These are phyloP conservation scores for Madurella mycetomatis DNA, from an alignment of 2,329 filamentous ascomycete species.

Conservation along the genomic window DNA sequence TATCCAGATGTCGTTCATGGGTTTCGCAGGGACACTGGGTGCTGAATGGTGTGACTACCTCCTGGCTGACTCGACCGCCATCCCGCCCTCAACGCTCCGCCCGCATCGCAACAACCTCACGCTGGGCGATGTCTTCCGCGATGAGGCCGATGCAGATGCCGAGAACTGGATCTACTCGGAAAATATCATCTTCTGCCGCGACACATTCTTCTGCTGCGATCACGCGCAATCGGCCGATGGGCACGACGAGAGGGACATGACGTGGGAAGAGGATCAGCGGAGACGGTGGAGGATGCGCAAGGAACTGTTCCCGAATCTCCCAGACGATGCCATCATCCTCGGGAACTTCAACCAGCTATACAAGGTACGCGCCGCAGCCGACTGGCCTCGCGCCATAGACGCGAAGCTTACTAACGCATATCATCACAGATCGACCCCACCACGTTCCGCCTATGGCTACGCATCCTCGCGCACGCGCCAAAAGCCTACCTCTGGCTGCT, in stretches of 20 bases:
- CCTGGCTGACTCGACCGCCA: constrained; percentile 80
- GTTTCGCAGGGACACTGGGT: constrained; percentile 90
- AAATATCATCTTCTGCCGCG: constrained; percentile 89
- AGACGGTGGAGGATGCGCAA: constrained; percentile 90
- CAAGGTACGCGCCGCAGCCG: constrained; percentile 59
- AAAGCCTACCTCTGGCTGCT: constrained; percentile 92
- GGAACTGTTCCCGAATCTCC: constrained; percentile 77
- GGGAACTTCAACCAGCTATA: constrained; percentile 99
- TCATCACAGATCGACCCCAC: constrained; percentile 80
- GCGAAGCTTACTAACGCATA: background rate
- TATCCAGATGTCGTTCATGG: constrained; percentile 99
- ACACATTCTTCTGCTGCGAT: constrained; percentile 98
- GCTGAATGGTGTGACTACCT: constrained; percentile 99
- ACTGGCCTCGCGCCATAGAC: background rate
- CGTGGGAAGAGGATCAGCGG: constrained; percentile 79
- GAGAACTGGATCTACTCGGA: constrained; percentile 94
- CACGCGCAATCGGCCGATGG: constrained; percentile 84
- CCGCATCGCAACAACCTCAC: constrained; percentile 72
- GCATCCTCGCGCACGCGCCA: constrained; percentile 78
- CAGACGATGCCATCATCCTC: constrained; percentile 82
- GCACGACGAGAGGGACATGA: constrained; percentile 56
- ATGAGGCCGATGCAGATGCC: constrained; percentile 63
- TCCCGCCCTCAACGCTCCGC: constrained; percentile 75
- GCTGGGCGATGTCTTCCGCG: constrained; percentile 63
- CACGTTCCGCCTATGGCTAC: constrained; percentile 91